phyloP scores from a whole-genome alignment of 768 basidiomycete species.

The Suillus subalutaceus region DNA sequence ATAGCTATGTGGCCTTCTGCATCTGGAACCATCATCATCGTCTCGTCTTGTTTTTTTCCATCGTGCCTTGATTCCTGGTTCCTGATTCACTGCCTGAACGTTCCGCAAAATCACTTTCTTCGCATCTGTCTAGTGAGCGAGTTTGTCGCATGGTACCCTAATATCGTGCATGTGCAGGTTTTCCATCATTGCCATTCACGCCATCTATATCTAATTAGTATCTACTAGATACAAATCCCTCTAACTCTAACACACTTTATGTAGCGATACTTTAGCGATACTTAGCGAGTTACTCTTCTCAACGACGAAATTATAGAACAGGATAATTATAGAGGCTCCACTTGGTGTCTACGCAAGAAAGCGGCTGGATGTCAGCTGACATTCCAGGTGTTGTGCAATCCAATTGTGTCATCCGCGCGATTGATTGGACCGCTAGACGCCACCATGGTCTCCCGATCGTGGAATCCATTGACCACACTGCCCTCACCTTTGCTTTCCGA shows the following conservation, averaged over 20 bases:
- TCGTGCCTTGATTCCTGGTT: conserved; percentile 13
- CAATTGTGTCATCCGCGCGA: conserved; percentile 76
- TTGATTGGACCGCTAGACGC: conserved; percentile 51
- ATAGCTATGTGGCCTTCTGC: conserved; percentile 67
- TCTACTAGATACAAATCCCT: neutral
- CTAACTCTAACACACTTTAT: neutral
- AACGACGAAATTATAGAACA: neutral
- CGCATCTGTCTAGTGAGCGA: neutral
- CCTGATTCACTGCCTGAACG: conserved; percentile 7
- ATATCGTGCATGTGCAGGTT: neutral
- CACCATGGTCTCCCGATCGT: conserved; percentile 26
- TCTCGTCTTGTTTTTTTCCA: conserved; percentile 35
- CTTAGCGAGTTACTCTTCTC: neutral
- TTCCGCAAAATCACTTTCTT: neutral
- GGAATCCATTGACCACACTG: conserved; percentile 23
- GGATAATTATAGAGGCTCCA: conserved; percentile 1
- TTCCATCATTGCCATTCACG: conserved; percentile 10
- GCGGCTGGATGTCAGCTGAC: conserved; percentile 26
- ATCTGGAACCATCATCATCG: conserved; percentile 70
- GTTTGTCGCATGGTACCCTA: neutral
- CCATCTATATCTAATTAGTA: conserved; percentile 11
- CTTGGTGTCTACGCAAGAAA: neutral
- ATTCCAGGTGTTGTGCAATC: conserved; percentile 76
- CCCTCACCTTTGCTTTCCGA: conserved; percentile 40
- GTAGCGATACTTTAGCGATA: neutral